A percentile compares a stretch with the other conserved stretches of the same genome.
These are phyloP conservation scores for Epithemia pelagica DNA, from an alignment of 108 stramenopile species.

Conservation along the genomic window DNA sequence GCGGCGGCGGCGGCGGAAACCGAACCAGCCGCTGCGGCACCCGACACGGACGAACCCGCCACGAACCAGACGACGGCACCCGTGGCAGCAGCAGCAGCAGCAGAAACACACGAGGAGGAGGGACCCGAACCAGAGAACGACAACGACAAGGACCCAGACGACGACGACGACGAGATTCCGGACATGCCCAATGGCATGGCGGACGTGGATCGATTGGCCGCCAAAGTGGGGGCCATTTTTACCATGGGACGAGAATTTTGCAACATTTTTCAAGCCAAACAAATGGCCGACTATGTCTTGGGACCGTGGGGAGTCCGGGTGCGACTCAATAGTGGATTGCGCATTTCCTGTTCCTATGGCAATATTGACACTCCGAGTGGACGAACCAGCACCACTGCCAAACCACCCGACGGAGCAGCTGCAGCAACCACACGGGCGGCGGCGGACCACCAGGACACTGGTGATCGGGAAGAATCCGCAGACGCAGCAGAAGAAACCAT, in stretches of 20 bases:
- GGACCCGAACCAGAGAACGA: not conserved
- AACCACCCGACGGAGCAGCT: not conserved
- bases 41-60: too few species aligned
- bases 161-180: not conserved
- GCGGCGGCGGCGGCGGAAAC: too few species aligned
- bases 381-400: not conserved
- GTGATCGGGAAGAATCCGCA: too few species aligned
- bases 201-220: not conserved
- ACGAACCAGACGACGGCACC: too few species aligned
- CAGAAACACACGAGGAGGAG: too few species aligned
- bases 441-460: too few species aligned
- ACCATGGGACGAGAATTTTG: not conserved
- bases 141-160: not conserved
- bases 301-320: not conserved
- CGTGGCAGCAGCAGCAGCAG: too few species aligned
- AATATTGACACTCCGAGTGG: not conserved
- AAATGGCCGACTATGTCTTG: not conserved
- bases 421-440: not conserved
- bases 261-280: not conserved
- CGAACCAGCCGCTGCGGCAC: too few species aligned
- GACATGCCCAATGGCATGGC: not conserved
- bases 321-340: not conserved
- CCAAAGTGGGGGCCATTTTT: not conserved
- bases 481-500: not conserved
- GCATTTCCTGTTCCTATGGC: not conserved